phyloP scores from a whole-genome alignment of 768 basidiomycete genomes.

The Coprinopsis sp. region DNA sequence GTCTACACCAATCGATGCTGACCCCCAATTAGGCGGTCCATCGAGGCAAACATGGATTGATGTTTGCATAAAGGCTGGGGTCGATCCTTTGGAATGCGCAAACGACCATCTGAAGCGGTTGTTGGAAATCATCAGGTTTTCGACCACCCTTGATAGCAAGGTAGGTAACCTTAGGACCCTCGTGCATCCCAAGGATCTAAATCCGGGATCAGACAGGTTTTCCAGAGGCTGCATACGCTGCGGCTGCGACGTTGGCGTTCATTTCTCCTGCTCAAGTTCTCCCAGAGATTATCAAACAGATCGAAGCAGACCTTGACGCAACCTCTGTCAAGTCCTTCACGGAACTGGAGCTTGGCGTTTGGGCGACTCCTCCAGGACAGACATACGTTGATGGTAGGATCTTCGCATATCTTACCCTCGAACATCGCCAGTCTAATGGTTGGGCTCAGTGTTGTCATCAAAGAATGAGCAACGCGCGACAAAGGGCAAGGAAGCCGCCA shows the following conservation, averaged over 20 bases:
- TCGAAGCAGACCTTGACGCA: conserved; percentile 62
- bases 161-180: conserved; percentile 25
- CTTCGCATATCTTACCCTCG: background rate
- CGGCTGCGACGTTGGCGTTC: conserved; percentile 74
- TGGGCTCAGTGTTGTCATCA: conserved; percentile 53
- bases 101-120: conserved; percentile 44
- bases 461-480: conserved; percentile 46
- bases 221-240: conserved; percentile 65
- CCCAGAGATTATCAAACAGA: conserved; percentile 63
- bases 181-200: background rate
- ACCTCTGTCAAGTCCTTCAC: conserved; percentile 57
- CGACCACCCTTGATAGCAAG: conserved; percentile 42
- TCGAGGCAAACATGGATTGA: conserved; percentile 78
- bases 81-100: conserved; percentile 65
- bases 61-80: conserved; percentile 60
- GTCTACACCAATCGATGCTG: background rate
- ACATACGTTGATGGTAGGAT: conserved; percentile 72
- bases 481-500: conserved; percentile 86
- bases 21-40: conserved; percentile 32
- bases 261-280: conserved; percentile 68
- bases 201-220: conserved; percentile 37
- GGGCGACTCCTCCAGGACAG: conserved; percentile 80
- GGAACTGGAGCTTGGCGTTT: conserved; percentile 74
- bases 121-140: conserved; percentile 45
- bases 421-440: background rate